Evolutionary conservation across 495 filamentous ascomycete species (phyloP), one percentile per base, ranked within the genome.

Genomic region (Acidomyces sp.): DNA sequence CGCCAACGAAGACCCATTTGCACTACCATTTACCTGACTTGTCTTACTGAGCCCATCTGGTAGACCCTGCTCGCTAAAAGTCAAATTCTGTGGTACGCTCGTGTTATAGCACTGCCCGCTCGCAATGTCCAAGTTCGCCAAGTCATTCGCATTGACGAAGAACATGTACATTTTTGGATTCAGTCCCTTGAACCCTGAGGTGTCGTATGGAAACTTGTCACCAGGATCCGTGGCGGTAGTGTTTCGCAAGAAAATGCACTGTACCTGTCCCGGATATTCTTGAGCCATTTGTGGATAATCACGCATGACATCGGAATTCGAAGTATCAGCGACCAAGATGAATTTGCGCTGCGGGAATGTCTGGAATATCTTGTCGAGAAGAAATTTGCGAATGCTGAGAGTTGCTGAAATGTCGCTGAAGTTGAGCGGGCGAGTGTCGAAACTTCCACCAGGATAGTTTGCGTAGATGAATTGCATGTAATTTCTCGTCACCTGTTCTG

Each of bases 381-480:
- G 62, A 55, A 64, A 74, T 34, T 69, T 71, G 25, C 82, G 78
- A 55, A 84, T 78, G 1, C 67, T 67, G 34, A 85, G 68, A 6
- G 80, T 85, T 18, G 78, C 80, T 22, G 61, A 63, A 7, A 81
- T 69, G 45, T 85, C 79, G 15, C 71, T 78, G 64, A 85, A 85
- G 59, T 86, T 86, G 18, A 87, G 69, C 2, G 82, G 80, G 0
- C 82, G 74, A 24, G 74, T 79, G 58, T 84, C 80, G 57, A 85
- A 85, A 49, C 68, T 73, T 34, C 78, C 78, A 17, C 74, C 72
- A 0, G 78, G 78, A 57, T 81, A 82, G 18, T 64, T 80, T 38
- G 68, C 67, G 66, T 73, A 82, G 53, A 85, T 82, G 65, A 80
- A 85, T 34, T 82, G 69, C 78, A 82, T 82, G 61, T 85, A 87